Evolutionary conservation across 2,329 filamentous ascomycete genomes (phyloP), one percentile per base, ranked within the genome.

Genomic region (Ophiobolus disseminans): DNA sequence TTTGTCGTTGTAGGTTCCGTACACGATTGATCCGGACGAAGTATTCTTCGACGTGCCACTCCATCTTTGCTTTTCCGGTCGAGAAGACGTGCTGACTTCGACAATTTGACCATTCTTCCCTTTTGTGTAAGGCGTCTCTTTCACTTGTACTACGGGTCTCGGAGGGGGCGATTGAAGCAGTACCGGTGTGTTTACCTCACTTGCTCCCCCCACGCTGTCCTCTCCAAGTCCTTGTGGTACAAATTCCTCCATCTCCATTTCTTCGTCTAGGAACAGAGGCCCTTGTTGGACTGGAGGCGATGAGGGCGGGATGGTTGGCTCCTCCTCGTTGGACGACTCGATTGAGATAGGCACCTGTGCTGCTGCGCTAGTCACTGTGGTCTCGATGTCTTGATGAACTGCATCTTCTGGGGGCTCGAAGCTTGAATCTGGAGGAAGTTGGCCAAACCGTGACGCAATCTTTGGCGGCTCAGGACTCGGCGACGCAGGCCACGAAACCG

Each of bases 341-440:
- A 56, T 40, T 1, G 45, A 13, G 10, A 37, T n/a, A 8, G 28
- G 11, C 6, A 16, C 6, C 2, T 20, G 39, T n/a, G 10, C 5
- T 22, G n/a, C 13, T 14, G 20, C 5, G n/a, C n/a, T 5, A 25
- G n/a, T 13, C 30, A 32, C 10, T 17, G 17, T n/a, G 7, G 7
- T n/a, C 19, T 28, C 14, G 3, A 25, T 30, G n/a, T 20, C 17
- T 6, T 50, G 45, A 7, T 11, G n/a, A 7, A 4, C 21, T 13
- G 34, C 22, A 23, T 32, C 19, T 3, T 46, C 45, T 10, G 39
- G 23, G 20, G 25, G 31, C 14, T 56, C 62, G 14, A 62, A 41
- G 35, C 65, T 69, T 2, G 67, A 70, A 46, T 70, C 66, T n/a
- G 67, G 68, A 16, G 68, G 67, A 17, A 70, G 60, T 4, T 54